phyloP scores from a whole-genome alignment of 805 yeast genomes.

The Candida namnaoensis region DNA sequence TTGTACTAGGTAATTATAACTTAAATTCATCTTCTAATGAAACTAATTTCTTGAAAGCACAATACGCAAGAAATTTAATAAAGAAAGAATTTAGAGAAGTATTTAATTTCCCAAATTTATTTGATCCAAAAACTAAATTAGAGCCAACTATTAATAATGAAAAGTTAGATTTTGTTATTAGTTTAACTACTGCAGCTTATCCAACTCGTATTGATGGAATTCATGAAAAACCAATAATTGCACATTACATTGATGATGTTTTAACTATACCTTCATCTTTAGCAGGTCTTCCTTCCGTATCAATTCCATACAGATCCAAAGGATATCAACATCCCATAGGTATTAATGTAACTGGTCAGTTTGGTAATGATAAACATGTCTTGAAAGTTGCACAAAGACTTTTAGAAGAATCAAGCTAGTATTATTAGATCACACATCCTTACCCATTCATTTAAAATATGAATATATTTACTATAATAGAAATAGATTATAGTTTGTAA shows the following conservation, averaged over 20 bases:
- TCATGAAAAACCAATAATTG: slow-evolving; percentile 37
- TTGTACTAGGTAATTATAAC: slow-evolving; percentile 80
- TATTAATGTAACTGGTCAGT: slow-evolving; percentile 79
- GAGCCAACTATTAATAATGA: too few species aligned
- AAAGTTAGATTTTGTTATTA: slow-evolving; percentile 66
- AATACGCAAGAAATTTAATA: slow-evolving; percentile 48
- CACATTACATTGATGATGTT: slow-evolving; percentile 71
- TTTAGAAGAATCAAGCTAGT: slow-evolving; percentile 2
- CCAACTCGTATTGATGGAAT: slow-evolving; percentile 50
- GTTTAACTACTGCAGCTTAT: slow-evolving; percentile 58
- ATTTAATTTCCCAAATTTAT: slow-evolving; percentile 43
- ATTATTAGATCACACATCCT: too few species aligned
- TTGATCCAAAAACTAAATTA: not conserved
- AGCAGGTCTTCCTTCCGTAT: slow-evolving; percentile 84
- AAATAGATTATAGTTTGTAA: too few species aligned
- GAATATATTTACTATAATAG: too few species aligned
- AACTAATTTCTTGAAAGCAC: slow-evolving; percentile 74
- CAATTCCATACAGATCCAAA: slow-evolving; percentile 46
- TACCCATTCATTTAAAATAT: too few species aligned
- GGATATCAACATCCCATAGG: slow-evolving; percentile 40
- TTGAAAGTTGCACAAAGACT: slow-evolving; percentile 26
- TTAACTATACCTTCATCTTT: slow-evolving; percentile 86
- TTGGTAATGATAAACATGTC: slow-evolving; percentile 67
- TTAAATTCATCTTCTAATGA: slow-evolving; percentile 62
- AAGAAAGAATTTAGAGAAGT: slow-evolving; percentile 58